Conservation (phyloP, 768 basidiomycete genomes). For the Termitomyces sp. region DNA sequence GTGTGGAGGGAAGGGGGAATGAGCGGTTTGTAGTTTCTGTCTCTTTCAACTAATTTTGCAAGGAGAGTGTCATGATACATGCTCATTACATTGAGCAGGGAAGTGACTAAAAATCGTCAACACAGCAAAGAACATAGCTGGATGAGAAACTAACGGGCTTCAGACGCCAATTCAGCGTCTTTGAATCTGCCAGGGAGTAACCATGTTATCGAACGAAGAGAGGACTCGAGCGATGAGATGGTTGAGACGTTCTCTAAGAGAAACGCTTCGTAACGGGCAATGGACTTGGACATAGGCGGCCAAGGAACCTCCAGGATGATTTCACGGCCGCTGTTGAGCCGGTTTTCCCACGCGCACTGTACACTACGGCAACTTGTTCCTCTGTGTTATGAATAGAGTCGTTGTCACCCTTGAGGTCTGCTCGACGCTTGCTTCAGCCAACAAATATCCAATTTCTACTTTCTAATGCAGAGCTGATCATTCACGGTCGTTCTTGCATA, state of each 20-base stretch:
- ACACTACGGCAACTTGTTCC: not conserved
- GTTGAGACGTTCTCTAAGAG: conserved; percentile 81
- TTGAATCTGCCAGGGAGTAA: conserved; percentile 94
- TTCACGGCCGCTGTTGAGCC: conserved; percentile 12
- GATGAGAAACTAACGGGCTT: conserved; percentile 66
- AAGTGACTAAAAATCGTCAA: conserved; percentile 56
- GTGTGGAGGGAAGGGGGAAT: conserved; percentile 75
- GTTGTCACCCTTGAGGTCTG: not conserved
- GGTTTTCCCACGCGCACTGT: conserved; percentile 2
- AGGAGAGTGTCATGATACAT: conserved; percentile 96
- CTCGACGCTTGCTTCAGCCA: not conserved
- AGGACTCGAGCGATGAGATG: conserved; percentile 84
- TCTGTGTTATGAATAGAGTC: not conserved
- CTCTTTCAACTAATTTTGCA: conserved; percentile 50
- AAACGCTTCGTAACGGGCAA: conserved; percentile 76
- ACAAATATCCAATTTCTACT: not conserved
- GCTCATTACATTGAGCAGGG: conserved; percentile 81
- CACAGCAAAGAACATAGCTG: conserved; percentile 2
- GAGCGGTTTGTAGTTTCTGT: conserved; percentile 69
- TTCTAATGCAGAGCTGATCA: not conserved
- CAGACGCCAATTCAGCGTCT: conserved; percentile 93
- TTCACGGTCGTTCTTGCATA: conserved; percentile 9
- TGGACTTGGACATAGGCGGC: conserved; percentile 50
- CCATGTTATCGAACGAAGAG: conserved; percentile 88
- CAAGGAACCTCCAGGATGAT: not conserved